phyloP scores from a whole-genome alignment of 2,329 filamentous ascomycete species.

The Neofusicoccum cordaticola region DNA sequence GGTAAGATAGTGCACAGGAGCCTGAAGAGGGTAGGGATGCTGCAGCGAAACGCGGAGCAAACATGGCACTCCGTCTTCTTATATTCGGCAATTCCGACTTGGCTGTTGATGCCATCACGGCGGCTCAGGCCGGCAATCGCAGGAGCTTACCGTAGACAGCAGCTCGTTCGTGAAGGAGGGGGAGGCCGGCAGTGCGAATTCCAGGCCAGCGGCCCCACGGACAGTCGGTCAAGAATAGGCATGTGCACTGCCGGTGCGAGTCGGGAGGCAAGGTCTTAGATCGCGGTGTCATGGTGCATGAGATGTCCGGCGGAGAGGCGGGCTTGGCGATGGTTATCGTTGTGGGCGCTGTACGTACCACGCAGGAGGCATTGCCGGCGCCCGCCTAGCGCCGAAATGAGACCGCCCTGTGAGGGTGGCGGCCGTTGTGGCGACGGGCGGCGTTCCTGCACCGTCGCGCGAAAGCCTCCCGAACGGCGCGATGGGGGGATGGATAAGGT shows the following conservation, averaged over 20 bases:
- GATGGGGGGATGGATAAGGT: not conserved
- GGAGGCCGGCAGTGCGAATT: not conserved
- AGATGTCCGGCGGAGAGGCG: too few species aligned
- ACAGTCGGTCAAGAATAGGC: not conserved
- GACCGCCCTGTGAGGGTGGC: not conserved
- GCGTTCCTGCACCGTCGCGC: too few species aligned
- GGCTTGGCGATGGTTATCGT: not conserved
- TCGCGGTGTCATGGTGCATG: not conserved
- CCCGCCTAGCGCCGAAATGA: not conserved
- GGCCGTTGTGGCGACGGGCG: not conserved
- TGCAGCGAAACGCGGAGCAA: not conserved
- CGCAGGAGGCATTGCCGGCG: too few species aligned
- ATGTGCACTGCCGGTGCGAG: not conserved
- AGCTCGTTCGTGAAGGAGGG: not conserved
- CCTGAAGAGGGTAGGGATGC: not conserved
- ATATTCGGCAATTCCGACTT: not conserved
- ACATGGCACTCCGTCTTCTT: not conserved
- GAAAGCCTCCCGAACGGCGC: not conserved
- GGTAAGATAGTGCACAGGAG: not conserved
- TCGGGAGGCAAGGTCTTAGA: not conserved
- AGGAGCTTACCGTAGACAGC: not conserved
- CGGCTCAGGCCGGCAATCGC: not conserved
- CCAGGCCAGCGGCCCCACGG: not conserved
- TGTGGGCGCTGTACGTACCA: too few species aligned
- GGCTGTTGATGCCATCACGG: not conserved